Evolutionary conservation across 306 rosid genomes (phyloP).

Genomic region (Abrus precatorius): DNA sequence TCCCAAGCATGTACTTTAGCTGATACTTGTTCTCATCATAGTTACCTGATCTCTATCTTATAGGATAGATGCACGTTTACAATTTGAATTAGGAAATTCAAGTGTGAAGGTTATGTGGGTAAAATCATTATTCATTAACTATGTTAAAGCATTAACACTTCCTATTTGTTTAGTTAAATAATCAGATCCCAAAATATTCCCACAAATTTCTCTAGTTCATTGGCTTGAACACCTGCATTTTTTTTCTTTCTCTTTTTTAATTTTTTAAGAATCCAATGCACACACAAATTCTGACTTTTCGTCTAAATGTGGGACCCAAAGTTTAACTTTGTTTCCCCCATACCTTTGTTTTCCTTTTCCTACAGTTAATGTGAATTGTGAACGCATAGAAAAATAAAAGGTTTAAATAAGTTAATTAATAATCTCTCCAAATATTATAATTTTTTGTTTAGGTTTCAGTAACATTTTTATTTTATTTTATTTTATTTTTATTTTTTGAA

Average conservation of each 20-base stretch:
- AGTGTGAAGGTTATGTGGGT: constrained; percentile 45
- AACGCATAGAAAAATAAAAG: neutral
- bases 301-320: constrained; percentile 68
- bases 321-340: constrained; percentile 40
- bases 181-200: constrained; percentile 63
- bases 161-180: constrained; percentile 30
- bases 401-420: too few species aligned
- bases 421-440: too few species aligned
- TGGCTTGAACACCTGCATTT: constrained; percentile 2
- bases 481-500: too few species aligned
- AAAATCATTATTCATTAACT: constrained; percentile 52
- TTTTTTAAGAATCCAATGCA: constrained; percentile 58
- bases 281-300: constrained; percentile 51
- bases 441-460: too few species aligned
- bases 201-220: constrained; percentile 40
- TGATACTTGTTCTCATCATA: constrained; percentile 19
- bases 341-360: constrained; percentile 18
- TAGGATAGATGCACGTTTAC: neutral
- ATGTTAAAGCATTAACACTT: constrained; percentile 34
- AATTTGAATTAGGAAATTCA: constrained; percentile 36
- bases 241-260: constrained; percentile 18
- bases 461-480: too few species aligned
- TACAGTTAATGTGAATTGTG: constrained; percentile 1
- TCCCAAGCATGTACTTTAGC: constrained; percentile 56
- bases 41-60: neutral